phyloP scores from a whole-genome alignment of 176 grass and related monocot species.

The Rhynchospora breviuscula region DNA sequence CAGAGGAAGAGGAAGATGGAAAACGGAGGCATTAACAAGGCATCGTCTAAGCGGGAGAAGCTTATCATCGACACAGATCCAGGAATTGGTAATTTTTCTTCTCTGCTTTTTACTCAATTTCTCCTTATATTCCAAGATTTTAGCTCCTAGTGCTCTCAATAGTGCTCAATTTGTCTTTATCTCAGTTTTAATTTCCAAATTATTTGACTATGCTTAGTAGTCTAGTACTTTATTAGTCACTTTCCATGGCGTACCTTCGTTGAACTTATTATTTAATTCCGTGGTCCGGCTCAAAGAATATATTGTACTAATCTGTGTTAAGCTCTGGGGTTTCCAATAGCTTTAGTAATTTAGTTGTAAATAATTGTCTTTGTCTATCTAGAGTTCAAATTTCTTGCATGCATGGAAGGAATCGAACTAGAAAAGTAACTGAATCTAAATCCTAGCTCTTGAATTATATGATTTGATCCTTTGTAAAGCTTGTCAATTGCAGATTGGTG shows the following conservation, averaged over 20 bases:
- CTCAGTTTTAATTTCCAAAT: not conserved
- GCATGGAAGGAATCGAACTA: not conserved
- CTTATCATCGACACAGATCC: slow-evolving; percentile 95
- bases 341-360: not conserved
- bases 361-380: not conserved
- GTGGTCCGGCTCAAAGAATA: not conserved
- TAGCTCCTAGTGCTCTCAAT: not conserved
- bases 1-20: not conserved
- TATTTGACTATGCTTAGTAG: not conserved
- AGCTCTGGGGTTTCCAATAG: not conserved
- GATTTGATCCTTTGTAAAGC: not conserved
- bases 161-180: not conserved
- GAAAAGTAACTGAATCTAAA: not conserved
- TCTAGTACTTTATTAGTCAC: not conserved
- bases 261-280: not conserved
- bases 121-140: not conserved
- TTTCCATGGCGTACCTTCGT: not conserved
- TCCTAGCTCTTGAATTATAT: not conserved
- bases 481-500: not conserved
- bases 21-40: slow-evolving; percentile 30
- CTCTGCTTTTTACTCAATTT: not conserved
- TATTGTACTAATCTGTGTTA: not conserved
- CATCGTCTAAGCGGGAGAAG: slow-evolving; percentile 31
- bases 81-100: slow-evolving; percentile 52
- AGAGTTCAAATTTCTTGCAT: slow-evolving; percentile 1